Conservation (phyloP, 2,329 filamentous ascomycete species). For the Aquanectria penicillioides region DNA sequence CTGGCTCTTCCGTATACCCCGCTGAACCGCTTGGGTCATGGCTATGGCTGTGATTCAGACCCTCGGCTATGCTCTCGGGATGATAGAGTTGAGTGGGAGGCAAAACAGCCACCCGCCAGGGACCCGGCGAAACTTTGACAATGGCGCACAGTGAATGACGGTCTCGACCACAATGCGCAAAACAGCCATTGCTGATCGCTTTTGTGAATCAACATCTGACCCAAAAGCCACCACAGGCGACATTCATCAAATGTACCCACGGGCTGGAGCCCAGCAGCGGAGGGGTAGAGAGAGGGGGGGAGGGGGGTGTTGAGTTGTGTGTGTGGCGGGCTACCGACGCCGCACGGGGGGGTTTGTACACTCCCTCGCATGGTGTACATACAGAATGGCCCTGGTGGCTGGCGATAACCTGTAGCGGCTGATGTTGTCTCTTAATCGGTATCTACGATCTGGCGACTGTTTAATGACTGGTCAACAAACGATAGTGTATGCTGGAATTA, state of each 20-base stretch:
- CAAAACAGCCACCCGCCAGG: slow-evolving; percentile 15
- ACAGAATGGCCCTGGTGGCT: slow-evolving; percentile 1
- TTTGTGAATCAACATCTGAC: neutral
- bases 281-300: neutral
- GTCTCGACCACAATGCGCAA: slow-evolving; percentile 10
- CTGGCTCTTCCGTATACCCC: no score
- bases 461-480: slow-evolving; percentile 11
- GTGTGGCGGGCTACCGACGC: no score
- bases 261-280: neutral
- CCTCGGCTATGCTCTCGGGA: neutral
- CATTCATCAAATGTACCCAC: neutral
- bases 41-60: neutral
- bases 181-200: neutral
- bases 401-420: neutral
- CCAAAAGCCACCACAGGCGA: neutral
- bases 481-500: slow-evolving; percentile 1
- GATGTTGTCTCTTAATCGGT: slow-evolving; percentile 1
- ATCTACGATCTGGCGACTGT: slow-evolving; percentile 3
- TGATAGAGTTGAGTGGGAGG: neutral
- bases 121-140: slow-evolving; percentile 6
- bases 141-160: neutral
- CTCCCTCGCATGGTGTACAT: neutral
- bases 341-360: no score
- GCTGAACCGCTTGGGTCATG: neutral
- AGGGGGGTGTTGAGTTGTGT: neutral